Conservation (phyloP, 2,329 filamentous ascomycete species). For the Microdochium trichocladiopsis region DNA sequence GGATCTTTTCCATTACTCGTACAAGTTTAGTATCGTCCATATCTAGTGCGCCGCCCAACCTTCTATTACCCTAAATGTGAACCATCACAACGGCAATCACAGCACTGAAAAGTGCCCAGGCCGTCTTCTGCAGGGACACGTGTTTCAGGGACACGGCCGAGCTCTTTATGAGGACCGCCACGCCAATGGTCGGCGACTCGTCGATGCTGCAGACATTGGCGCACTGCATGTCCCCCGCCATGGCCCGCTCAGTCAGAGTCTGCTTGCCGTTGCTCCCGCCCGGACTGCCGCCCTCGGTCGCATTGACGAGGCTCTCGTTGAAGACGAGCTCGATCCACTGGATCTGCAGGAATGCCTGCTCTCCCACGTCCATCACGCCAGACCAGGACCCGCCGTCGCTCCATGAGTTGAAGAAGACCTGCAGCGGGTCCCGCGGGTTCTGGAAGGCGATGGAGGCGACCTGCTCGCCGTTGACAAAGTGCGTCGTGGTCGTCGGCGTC, state of each 20-base stretch:
- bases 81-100: background rate
- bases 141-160: background rate
- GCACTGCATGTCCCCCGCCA: slow-evolving; percentile 13
- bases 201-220: slow-evolving; percentile 25
- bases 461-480: slow-evolving; percentile 46
- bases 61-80: background rate
- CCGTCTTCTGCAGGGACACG: background rate
- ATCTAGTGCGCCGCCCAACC: too few relatives aligned
- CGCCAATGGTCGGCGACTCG: slow-evolving; percentile 25
- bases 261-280: background rate
- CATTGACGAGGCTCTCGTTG: slow-evolving; percentile 26
- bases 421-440: slow-evolving; percentile 42
- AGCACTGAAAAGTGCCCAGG: background rate
- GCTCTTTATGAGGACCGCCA: slow-evolving; percentile 24
- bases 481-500: slow-evolving; percentile 43
- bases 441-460: slow-evolving; percentile 47
- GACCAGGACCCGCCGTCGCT: slow-evolving; percentile 53
- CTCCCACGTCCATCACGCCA: slow-evolving; percentile 46
- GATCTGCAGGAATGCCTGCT: slow-evolving; percentile 47
- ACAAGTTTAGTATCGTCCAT: too few relatives aligned
- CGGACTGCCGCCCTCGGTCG: slow-evolving; percentile 7
- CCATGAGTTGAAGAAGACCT: slow-evolving; percentile 54
- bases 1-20: too few relatives aligned
- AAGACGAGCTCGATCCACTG: slow-evolving; percentile 58
- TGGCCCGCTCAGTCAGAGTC: background rate